Evolutionary conservation across 75 land plant species (phyloP), one percentile per base, ranked within the genome.

Genomic region (Isoetes taiwanensis): DNA sequence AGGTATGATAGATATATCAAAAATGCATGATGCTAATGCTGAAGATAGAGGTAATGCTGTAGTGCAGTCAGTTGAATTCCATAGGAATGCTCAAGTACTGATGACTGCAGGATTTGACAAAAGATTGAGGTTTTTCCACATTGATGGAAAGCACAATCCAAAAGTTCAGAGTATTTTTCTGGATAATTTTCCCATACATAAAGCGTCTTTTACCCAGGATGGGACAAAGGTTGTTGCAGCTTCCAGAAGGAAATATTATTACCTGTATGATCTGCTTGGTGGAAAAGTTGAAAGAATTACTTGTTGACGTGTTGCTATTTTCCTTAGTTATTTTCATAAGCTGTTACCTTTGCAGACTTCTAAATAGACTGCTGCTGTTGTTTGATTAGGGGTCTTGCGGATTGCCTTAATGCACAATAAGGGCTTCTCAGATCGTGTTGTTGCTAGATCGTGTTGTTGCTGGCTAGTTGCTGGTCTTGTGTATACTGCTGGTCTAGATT

Each of bases 111-210:
- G 89, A 23, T 46, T 77, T 34, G 98, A 86, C 56, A 63, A 71
- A 57, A 73, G 68, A 43, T 26, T 93, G 30, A 76, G 81, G 46
- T 77, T 93, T 34, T 93, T 83, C 57, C 97, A 90, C n/a, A 79
- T 91, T 75, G 97, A 86, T 71, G 97, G 88, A 9, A 93, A 84
- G 68, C 43, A 77, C 29, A 93, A 93, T 59, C 57, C 88, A 11
- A 81, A 83, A 31, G 72, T 93, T 1, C 83, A 93, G 34, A 84
- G 83, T 68, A 67, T 86, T 30, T 83, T 79, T 32, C 62, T 93
- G 40, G 81, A 93, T 28, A 83, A 81, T 54, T 84, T 79, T 55
- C 94, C 98, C 3, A 70, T 93, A 24, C 64, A 65, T 8, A 93
- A 86, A 42, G 98, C 94, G 16, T 52, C 85, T 0, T 93, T 93